Base-by-base conservation (phyloP, 495 filamentous ascomycete species). In the Hypoxylon crocopeplum region DNA sequence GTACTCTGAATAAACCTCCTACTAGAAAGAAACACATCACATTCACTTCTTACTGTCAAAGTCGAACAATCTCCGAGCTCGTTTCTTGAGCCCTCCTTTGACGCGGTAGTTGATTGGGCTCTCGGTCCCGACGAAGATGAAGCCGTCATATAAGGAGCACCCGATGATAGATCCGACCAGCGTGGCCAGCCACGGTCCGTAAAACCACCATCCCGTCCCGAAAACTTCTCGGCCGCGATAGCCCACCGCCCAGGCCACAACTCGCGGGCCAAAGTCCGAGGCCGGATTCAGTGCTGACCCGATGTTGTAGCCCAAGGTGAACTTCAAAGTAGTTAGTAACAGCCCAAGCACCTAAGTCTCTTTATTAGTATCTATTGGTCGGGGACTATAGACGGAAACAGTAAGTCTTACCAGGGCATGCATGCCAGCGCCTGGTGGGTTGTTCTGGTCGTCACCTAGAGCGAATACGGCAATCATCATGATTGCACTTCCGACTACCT, bases 401-500 rank as follows among this genome's bases (percentile, higher is more conserved):
- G n/a, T 11, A 36, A 12, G 10, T 20, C 62, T 39, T 34, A 66
- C 63, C 32, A 76, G 65, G 12, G 71, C 64, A 29, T 73, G 67
- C 81, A 83, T 82, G 40, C 81, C 82, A 4, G 79, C 77, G 5
- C 80, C 81, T 0, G 79, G 80, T 2, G 81, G 81, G 15, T 80
- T 75, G 44, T 85, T 83, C 20, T 76, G 75, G 53, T 83, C 79
- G 60, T 84, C 81, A 44, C 81, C 80, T 0, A 84, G 72, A 6
- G 81, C 82, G 5, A 84, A 69, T 7, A 85, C 69, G 1, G 75
- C 76, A 22, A 77, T 69, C 12, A 69, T 62, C 22, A 85, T 69
- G 19, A 81, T 68, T 5, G 69, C 70, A 0, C 76, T 78, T 1
- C 76, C 81, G 1, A 83, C 38, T 32, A 83, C 77, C 52, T 84